These are phyloP conservation scores for Neurospora sp. DNA, from an alignment of 495 filamentous ascomycete species.

Conservation along the genomic window DNA sequence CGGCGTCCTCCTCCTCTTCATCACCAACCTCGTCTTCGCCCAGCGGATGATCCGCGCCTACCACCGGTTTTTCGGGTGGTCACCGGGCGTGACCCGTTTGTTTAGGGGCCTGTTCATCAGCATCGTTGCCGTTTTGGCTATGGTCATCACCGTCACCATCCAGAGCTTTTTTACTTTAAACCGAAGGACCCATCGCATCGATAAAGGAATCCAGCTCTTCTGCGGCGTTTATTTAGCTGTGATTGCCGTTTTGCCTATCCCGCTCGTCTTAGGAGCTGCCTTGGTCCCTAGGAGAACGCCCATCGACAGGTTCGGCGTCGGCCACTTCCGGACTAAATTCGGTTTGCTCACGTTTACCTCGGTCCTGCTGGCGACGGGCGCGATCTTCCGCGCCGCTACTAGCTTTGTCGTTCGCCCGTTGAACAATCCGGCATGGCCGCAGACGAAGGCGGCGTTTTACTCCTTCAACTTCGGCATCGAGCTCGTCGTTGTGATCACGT, in stretches of 20 bases:
- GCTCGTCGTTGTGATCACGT: slow-evolving; percentile 53
- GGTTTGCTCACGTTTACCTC: slow-evolving; percentile 47
- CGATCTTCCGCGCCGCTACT: slow-evolving; percentile 54
- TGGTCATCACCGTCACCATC: slow-evolving; percentile 58
- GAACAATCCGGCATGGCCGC: slow-evolving; percentile 54
- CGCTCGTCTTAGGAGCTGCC: slow-evolving; percentile 41
- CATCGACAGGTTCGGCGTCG: slow-evolving; percentile 63
- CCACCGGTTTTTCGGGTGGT: slow-evolving; percentile 64
- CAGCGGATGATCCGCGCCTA: slow-evolving; percentile 67
- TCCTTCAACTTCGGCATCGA: slow-evolving; percentile 69
- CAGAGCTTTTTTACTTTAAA: slow-evolving; percentile 58
- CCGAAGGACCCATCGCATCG: slow-evolving; percentile 32
- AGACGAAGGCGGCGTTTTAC: slow-evolving; percentile 65
- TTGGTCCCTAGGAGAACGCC: slow-evolving; percentile 40
- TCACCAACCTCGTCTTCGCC: slow-evolving; percentile 70
- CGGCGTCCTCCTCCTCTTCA: slow-evolving; percentile 68
- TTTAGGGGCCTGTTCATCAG: slow-evolving; percentile 54
- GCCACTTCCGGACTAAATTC: slow-evolving; percentile 55
- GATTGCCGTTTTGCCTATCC: slow-evolving; percentile 66
- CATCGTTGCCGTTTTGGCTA: slow-evolving; percentile 50
- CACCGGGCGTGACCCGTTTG: slow-evolving; percentile 30
- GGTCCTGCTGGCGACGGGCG: slow-evolving; percentile 55
- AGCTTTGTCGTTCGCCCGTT: slow-evolving; percentile 44
- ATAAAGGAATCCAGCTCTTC: slow-evolving; percentile 56
- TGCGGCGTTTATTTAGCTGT: slow-evolving; percentile 57